Conservation (phyloP, 768 basidiomycete species). For the Mycena crocata region DNA sequence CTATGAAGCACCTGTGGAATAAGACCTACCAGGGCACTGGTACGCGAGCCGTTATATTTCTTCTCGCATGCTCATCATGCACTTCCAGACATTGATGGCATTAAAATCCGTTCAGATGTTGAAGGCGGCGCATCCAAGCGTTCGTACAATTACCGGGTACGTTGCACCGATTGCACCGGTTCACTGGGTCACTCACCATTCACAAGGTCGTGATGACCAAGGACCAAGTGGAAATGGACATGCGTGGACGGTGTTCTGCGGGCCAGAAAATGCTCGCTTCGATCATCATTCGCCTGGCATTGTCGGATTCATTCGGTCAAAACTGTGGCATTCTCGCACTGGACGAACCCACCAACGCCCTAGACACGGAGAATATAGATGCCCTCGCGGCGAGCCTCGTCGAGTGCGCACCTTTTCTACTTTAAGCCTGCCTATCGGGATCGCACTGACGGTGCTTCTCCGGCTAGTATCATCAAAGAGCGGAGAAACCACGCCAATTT, state of each 20-base stretch:
- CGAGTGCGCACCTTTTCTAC: constrained; percentile 70
- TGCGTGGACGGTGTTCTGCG: constrained; percentile 98
- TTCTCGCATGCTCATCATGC: constrained; percentile 20
- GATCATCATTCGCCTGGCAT: constrained; percentile 95
- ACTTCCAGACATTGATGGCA: constrained; percentile 91
- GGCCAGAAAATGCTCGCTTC: constrained; percentile 99
- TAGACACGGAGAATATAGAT: constrained; percentile 96
- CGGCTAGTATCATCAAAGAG: constrained; percentile 90
- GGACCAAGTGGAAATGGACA: constrained; percentile 99
- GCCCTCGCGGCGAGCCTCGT: constrained; percentile 92
- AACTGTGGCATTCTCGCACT: constrained; percentile 98
- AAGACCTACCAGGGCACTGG: constrained; percentile 99
- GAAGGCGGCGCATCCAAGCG: constrained; percentile 92
- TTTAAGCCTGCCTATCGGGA: not conserved
- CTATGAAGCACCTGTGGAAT: constrained; percentile 97
- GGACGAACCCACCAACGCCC: constrained; percentile 97
- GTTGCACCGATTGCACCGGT: constrained; percentile 38
- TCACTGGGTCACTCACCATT: constrained; percentile 24
- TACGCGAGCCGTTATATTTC: constrained; percentile 43
- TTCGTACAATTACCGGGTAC: constrained; percentile 96
- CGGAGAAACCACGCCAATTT: constrained; percentile 91
- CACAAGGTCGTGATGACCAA: constrained; percentile 97
- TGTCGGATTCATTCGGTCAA: constrained; percentile 97
- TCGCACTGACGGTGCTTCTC: constrained; percentile 11
- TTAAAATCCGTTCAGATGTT: constrained; percentile 92